Evolutionary conservation across 306 rosid species (phyloP).

Genomic region (Sindora glabra): DNA sequence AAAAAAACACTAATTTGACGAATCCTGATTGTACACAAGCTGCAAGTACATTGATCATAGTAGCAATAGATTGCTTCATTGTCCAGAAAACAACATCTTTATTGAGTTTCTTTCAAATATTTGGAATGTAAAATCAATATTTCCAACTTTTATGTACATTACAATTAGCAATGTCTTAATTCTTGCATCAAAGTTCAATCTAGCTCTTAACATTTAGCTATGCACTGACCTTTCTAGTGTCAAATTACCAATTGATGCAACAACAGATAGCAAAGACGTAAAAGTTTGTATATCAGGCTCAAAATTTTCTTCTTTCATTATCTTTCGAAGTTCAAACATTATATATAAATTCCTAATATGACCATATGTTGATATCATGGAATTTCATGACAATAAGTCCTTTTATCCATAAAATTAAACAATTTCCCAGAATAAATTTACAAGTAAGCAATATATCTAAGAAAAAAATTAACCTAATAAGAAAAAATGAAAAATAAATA

Average conservation of each 20-base stretch:
- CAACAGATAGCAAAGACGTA: slow-evolving; percentile 37
- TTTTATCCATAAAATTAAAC: slow-evolving; percentile 44
- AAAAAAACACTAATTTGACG: slow-evolving; percentile 37
- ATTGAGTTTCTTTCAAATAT: slow-evolving; percentile 34
- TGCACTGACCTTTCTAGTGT: slow-evolving; percentile 56
- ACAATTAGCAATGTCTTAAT: slow-evolving; percentile 47
- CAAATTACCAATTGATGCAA: slow-evolving; percentile 33
- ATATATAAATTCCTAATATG: slow-evolving; percentile 37
- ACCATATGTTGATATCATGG: slow-evolving; percentile 44
- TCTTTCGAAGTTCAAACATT: slow-evolving; percentile 28
- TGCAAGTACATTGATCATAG: slow-evolving; percentile 56
- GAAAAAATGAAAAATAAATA: too few relatives aligned
- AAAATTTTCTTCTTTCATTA: slow-evolving; percentile 36
- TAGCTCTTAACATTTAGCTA: slow-evolving; percentile 53
- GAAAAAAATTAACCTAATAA: too few relatives aligned
- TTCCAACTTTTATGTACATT: slow-evolving; percentile 51
- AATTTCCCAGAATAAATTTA: slow-evolving; percentile 49
- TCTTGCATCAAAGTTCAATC: slow-evolving; percentile 43
- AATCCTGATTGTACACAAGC: slow-evolving; percentile 61
- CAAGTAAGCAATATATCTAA: too few relatives aligned
- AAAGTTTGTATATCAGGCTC: slow-evolving; percentile 49
- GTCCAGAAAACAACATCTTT: slow-evolving; percentile 62
- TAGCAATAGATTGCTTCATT: slow-evolving; percentile 48
- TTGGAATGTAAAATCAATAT: slow-evolving; percentile 36
- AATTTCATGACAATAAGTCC: slow-evolving; percentile 73